Conservation (phyloP, 345 rosid genomes). For the Erodium maritimum region DNA sequence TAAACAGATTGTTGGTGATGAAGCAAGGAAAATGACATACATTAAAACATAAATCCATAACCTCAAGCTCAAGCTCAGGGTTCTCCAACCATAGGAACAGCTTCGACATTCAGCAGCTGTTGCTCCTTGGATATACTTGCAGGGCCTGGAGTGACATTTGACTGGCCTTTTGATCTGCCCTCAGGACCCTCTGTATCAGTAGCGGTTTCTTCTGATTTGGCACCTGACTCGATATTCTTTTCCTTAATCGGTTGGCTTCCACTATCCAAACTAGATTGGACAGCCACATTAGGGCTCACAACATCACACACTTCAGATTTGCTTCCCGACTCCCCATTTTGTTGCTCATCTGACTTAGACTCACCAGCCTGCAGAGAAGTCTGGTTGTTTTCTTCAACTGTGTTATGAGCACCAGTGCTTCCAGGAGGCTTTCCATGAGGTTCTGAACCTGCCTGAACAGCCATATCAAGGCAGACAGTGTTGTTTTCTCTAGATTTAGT, state of each 20-base stretch:
- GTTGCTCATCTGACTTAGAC: slow-evolving; percentile 18
- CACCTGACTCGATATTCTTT: too few species aligned
- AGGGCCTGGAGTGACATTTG: not conserved
- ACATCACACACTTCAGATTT: not conserved
- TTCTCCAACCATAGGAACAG: slow-evolving; percentile 23
- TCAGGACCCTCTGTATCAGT: too few species aligned
- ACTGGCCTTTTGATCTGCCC: too few species aligned
- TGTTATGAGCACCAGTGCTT: too few species aligned
- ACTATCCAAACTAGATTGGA: too few species aligned
- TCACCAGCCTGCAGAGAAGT: slow-evolving; percentile 5
- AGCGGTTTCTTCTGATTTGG: too few species aligned
- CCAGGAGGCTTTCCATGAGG: slow-evolving; percentile 1
- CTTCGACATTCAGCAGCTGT: slow-evolving; percentile 35
- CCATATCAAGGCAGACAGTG: slow-evolving; percentile 10
- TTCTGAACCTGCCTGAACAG: slow-evolving; percentile 1
- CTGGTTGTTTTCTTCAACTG: too few species aligned
- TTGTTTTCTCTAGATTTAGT: slow-evolving; percentile 26
- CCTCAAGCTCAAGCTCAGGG: too few species aligned
- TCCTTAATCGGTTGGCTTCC: too few species aligned
- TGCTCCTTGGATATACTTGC: slow-evolving; percentile 14
- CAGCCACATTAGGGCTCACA: slow-evolving; percentile 3
- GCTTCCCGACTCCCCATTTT: slow-evolving; percentile 10
- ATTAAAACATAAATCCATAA: not conserved
- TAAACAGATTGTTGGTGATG: not conserved
- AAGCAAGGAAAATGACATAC: not conserved